Conservation (phyloP, 2,329 filamentous ascomycete genomes). For the Cyphellophora attinorum region DNA sequence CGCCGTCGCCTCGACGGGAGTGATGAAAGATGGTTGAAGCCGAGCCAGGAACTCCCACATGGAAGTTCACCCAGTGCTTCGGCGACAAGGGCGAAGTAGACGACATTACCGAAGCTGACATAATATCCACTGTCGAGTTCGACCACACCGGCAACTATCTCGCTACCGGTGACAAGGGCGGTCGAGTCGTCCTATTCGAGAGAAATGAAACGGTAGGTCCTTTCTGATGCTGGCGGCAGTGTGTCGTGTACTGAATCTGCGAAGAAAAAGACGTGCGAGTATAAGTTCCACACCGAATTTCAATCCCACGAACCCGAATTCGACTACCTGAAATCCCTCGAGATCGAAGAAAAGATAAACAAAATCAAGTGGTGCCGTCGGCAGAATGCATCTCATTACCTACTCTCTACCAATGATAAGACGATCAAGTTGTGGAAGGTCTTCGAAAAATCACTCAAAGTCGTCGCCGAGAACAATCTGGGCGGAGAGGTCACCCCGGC, state of each 20-base stretch:
- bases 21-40: slow-evolving; percentile 82
- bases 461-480: slow-evolving; percentile 97
- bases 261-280: slow-evolving; percentile 99
- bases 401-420: slow-evolving; percentile 98
- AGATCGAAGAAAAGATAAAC: slow-evolving; percentile 99
- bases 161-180: slow-evolving; percentile 43
- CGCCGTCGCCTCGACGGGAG: too few relatives aligned
- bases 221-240: background rate
- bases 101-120: slow-evolving; percentile 78
- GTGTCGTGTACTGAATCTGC: slow-evolving; percentile 5
- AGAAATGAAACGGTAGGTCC: slow-evolving; percentile 83
- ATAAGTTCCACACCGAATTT: slow-evolving; percentile 99
- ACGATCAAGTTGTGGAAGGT: slow-evolving; percentile 99
- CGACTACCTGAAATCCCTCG: slow-evolving; percentile 96
- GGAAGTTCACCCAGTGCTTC: slow-evolving; percentile 99
- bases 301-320: slow-evolving; percentile 99
- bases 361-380: slow-evolving; percentile 99
- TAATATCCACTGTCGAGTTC: slow-evolving; percentile 44
- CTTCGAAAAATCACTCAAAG: slow-evolving; percentile 97
- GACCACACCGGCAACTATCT: slow-evolving; percentile 44
- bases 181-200: slow-evolving; percentile 42
- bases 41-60: slow-evolving; percentile 88
- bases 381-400: slow-evolving; percentile 96
- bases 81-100: slow-evolving; percentile 99
- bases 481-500: slow-evolving; percentile 85